These are phyloP conservation scores for Zygoascus hellenicus DNA, from an alignment of 1,139 yeast genomes.

Conservation along the genomic window DNA sequence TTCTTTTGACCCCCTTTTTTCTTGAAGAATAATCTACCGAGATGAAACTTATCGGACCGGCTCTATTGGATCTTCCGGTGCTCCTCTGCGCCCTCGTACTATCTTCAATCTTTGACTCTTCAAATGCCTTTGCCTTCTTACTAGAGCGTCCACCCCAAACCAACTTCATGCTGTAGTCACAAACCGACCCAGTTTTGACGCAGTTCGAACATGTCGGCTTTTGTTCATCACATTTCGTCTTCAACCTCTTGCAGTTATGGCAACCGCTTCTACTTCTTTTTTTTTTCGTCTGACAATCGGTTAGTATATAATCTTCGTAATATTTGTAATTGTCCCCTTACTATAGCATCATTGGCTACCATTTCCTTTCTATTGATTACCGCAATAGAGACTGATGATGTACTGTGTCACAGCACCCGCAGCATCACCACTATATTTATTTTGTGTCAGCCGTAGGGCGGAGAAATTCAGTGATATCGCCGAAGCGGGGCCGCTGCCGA, in stretches of 20 bases:
- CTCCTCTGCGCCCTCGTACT: not conserved
- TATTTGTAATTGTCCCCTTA: not conserved
- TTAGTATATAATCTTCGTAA: not conserved
- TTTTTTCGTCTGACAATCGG: not conserved
- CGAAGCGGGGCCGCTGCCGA: not conserved
- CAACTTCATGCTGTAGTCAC: slow-evolving; percentile 62
- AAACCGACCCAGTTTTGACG: slow-evolving; percentile 41
- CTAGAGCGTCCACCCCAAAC: slow-evolving; percentile 78
- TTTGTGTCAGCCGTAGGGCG: too few relatives aligned
- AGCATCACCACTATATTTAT: too few relatives aligned
- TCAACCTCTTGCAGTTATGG: slow-evolving; percentile 28
- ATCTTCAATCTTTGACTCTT: not conserved
- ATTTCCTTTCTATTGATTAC: too few relatives aligned
- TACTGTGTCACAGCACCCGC: too few relatives aligned
- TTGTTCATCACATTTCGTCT: slow-evolving; percentile 52
- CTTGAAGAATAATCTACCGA: slow-evolving; percentile 3
- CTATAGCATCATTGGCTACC: not conserved
- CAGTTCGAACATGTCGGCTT: slow-evolving; percentile 65
- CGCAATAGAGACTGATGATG: too few relatives aligned
- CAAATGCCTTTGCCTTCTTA: slow-evolving; percentile 33
- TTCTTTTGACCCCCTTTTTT: slow-evolving; percentile 1
- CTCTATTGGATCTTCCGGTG: not conserved
- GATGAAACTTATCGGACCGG: slow-evolving; percentile 4
- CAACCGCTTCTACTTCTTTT: slow-evolving; percentile 31
- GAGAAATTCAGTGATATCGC: not conserved